Conservation (phyloP, 1,284 basidiomycete species). For the Ganoderma multipileum region DNA sequence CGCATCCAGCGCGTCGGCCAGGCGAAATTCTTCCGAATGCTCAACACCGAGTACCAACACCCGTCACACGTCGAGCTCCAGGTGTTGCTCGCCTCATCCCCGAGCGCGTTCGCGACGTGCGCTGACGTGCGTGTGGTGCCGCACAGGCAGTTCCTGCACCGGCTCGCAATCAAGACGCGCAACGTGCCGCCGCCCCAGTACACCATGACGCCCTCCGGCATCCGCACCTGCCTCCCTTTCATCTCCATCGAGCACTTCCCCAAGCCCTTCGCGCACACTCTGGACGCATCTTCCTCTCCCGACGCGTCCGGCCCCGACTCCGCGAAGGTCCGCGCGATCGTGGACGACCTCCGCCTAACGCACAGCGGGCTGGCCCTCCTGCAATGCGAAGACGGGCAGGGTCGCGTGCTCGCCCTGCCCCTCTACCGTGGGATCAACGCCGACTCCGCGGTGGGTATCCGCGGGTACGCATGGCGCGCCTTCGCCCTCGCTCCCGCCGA, state of each 20-base stretch:
- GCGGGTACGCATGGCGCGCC: not conserved
- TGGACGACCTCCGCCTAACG: not conserved
- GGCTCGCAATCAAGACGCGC: not conserved
- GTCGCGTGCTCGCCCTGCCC: not conserved
- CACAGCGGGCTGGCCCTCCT: not conserved
- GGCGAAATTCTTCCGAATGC: constrained; percentile 1
- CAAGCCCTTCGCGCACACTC: not conserved
- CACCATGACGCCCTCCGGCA: not conserved
- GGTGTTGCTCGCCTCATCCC: not conserved
- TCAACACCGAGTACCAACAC: not conserved
- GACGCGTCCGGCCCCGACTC: not conserved
- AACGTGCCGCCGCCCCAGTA: not conserved
- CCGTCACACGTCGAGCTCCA: not conserved
- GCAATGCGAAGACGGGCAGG: not conserved
- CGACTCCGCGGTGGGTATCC: not conserved
- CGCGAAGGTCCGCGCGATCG: not conserved
- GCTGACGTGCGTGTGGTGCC: not conserved
- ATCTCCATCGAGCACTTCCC: constrained; percentile 1
- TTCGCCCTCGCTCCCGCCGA: not conserved
- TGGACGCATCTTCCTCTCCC: not conserved
- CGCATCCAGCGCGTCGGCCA: not conserved
- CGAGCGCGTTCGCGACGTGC: not conserved
- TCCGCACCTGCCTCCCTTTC: not conserved
- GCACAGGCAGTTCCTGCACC: not conserved
- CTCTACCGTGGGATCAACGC: not conserved